These are phyloP conservation scores for Cordia subcordata DNA, from an alignment of 257 asterid genomes.

Conservation along the genomic window DNA sequence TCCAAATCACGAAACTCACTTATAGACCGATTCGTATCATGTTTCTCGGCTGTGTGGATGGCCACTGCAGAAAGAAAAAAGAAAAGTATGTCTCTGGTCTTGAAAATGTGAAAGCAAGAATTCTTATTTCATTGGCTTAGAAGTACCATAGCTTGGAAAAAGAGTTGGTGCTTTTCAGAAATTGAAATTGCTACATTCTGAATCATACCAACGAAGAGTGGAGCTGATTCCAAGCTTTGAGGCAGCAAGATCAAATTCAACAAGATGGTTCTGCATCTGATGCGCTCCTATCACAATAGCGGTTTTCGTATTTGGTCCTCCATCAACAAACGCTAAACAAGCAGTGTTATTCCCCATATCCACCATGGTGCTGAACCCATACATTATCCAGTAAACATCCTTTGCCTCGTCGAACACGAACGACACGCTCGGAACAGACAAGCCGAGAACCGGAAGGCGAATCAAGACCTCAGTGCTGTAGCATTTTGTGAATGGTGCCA, in stretches of 20 bases:
- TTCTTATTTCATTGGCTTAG: too few species aligned
- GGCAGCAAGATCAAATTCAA: conserved; percentile 10
- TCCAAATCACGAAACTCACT: too few species aligned
- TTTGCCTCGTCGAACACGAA: neutral
- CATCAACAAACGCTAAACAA: conserved; percentile 16
- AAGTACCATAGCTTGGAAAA: too few species aligned
- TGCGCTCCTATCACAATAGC: conserved; percentile 22
- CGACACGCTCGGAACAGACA: neutral
- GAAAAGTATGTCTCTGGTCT: too few species aligned
- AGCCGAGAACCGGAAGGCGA: neutral
- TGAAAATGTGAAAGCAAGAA: too few species aligned
- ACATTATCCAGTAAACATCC: conserved; percentile 12
- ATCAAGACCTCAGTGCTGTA: neutral
- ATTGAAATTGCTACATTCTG: conserved; percentile 3
- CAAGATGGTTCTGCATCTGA: conserved; percentile 13
- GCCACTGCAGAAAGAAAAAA: too few species aligned
- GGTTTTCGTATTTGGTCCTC: neutral
- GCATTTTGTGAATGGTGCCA: conserved; percentile 6
- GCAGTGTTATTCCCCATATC: neutral
- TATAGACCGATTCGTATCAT: too few species aligned
- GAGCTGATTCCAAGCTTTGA: conserved; percentile 12
- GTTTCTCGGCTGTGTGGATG: too few species aligned
- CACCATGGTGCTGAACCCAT: conserved; percentile 13
- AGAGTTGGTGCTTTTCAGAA: neutral
- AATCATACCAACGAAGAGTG: conserved; percentile 1